These are phyloP conservation scores for Fusarium palustre DNA, from an alignment of 2,329 filamentous ascomycete genomes.

Conservation along the genomic window DNA sequence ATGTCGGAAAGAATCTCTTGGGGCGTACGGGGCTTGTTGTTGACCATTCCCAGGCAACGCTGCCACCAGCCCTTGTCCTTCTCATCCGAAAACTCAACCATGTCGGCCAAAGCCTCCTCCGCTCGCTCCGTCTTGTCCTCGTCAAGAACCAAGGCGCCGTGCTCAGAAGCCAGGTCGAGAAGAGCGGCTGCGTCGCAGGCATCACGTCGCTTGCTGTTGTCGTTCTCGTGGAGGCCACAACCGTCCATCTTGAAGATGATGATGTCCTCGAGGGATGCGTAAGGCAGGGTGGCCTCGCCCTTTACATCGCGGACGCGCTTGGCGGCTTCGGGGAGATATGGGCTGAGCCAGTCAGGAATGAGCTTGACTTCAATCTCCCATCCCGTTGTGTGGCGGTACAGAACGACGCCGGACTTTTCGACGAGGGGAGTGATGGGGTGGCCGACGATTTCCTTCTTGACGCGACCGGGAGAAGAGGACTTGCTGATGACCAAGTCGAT, in stretches of 20 bases:
- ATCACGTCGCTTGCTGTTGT: slow-evolving; percentile 44
- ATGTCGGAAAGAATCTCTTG: slow-evolving; percentile 49
- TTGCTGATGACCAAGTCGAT: slow-evolving; percentile 50
- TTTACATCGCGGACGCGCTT: slow-evolving; percentile 39
- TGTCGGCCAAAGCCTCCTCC: slow-evolving; percentile 43
- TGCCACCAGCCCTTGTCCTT: slow-evolving; percentile 49
- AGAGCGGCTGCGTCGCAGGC: slow-evolving; percentile 45
- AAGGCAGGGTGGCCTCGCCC: slow-evolving; percentile 39
- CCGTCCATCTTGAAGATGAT: slow-evolving; percentile 49
- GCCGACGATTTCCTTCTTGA: slow-evolving; percentile 47
- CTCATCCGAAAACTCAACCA: slow-evolving; percentile 44
- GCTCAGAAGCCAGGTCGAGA: slow-evolving; percentile 45
- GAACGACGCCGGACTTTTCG: slow-evolving; percentile 44
- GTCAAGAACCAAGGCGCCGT: slow-evolving; percentile 42
- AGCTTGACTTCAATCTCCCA: slow-evolving; percentile 49
- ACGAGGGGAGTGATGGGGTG: slow-evolving; percentile 48
- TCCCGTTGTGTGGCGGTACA: slow-evolving; percentile 43
- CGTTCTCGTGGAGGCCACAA: slow-evolving; percentile 45
- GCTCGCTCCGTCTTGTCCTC: slow-evolving; percentile 45
- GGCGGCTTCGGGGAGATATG: slow-evolving; percentile 45
- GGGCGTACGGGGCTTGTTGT: slow-evolving; percentile 41
- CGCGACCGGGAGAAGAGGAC: slow-evolving; percentile 47
- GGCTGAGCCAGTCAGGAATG: slow-evolving; percentile 48
- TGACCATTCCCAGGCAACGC: slow-evolving; percentile 42
- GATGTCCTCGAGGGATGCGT: slow-evolving; percentile 45